Conservation (phyloP, 2,329 filamentous ascomycete genomes). For the Trichoderma sp. region DNA sequence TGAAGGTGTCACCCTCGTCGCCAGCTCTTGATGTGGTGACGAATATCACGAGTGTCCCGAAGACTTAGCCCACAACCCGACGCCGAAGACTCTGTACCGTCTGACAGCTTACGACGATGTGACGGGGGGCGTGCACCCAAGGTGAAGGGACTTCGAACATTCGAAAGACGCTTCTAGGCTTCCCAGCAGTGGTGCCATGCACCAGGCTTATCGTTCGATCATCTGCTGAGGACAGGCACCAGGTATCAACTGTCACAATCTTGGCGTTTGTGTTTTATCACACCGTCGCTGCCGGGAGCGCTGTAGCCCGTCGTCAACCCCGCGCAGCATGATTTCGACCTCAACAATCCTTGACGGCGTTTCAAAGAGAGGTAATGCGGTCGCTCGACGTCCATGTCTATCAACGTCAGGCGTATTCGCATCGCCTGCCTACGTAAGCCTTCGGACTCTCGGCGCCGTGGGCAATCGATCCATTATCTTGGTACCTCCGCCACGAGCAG, state of each 20-base stretch:
- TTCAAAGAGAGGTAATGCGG: neutral
- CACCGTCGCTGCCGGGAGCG: neutral
- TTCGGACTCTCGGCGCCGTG: too few species aligned
- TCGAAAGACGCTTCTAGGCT: slow-evolving; percentile 2
- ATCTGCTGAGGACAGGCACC: slow-evolving; percentile 23
- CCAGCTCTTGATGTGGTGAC: neutral
- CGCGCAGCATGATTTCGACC: neutral
- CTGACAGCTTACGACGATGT: slow-evolving; percentile 1
- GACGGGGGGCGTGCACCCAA: slow-evolving; percentile 5
- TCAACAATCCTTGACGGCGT: neutral
- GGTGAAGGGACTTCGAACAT: slow-evolving; percentile 5
- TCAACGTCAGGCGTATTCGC: neutral
- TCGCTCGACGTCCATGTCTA: neutral
- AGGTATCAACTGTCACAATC: slow-evolving; percentile 6
- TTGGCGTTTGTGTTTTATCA: slow-evolving; percentile 22
- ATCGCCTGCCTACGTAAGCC: neutral
- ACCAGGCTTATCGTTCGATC: slow-evolving; percentile 19
- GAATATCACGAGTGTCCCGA: neutral
- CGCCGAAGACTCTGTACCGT: neutral
- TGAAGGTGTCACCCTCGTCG: neutral
- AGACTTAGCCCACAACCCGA: neutral
- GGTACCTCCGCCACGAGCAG: neutral
- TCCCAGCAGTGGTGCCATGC: slow-evolving; percentile 16
- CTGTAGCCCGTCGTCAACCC: slow-evolving; percentile 5
- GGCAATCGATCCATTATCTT: too few species aligned